These are phyloP conservation scores for Camellia oleifera DNA, from an alignment of 179 eudicot genomes.

Conservation along the genomic window DNA sequence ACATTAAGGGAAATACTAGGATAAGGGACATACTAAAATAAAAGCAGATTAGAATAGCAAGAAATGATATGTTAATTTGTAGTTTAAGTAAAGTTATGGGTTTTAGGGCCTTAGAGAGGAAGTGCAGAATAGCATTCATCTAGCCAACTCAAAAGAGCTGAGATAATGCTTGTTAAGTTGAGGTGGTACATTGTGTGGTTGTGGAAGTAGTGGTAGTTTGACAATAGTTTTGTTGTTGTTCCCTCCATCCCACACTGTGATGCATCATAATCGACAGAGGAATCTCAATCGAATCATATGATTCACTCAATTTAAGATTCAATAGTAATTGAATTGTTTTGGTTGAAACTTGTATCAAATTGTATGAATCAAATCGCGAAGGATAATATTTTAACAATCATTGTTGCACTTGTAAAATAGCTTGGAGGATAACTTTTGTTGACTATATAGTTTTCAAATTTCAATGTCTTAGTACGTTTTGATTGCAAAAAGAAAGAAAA, in stretches of 20 bases:
- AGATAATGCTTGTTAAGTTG: too few species aligned
- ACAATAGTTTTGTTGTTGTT: too few species aligned
- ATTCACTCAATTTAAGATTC: too few species aligned
- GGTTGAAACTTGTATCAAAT: too few species aligned
- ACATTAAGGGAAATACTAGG: background rate
- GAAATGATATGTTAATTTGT: background rate
- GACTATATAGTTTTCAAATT: background rate
- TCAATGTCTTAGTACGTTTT: background rate
- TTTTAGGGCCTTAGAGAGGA: background rate
- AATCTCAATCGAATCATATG: too few species aligned
- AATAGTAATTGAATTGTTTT: too few species aligned
- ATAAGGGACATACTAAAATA: background rate
- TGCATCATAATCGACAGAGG: too few species aligned
- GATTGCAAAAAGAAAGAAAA: background rate
- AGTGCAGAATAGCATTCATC: background rate
- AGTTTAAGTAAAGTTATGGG: background rate
- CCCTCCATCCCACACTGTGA: too few species aligned
- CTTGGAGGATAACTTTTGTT: background rate
- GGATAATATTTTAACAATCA: too few species aligned
- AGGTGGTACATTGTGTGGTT: too few species aligned
- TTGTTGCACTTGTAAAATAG: too few species aligned
- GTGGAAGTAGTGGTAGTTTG: background rate
- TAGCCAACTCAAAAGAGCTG: background rate
- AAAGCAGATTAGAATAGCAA: background rate
- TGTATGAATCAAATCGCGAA: too few species aligned